phyloP scores from a whole-genome alignment of 2,329 filamentous ascomycete genomes.

The Pseudocercospora fijiensis region DNA sequence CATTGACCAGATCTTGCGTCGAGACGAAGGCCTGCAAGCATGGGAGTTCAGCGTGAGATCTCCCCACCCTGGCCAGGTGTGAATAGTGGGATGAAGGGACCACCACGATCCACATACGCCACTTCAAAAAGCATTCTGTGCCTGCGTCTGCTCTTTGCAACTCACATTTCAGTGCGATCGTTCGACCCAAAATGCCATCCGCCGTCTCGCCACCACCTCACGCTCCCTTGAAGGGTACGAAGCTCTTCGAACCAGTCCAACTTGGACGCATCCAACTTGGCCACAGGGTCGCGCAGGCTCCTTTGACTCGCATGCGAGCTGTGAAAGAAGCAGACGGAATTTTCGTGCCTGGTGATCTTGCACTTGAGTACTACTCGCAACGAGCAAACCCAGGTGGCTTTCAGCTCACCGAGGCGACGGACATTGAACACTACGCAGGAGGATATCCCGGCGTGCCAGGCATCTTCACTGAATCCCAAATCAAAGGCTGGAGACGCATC shows the following conservation, averaged over 20 bases:
- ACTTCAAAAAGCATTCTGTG: neutral
- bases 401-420: conserved; percentile 55
- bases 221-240: conserved; percentile 23
- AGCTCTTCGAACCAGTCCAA: conserved; percentile 38
- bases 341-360: conserved; percentile 44
- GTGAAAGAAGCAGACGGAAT: conserved; percentile 40
- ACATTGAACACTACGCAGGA: conserved; percentile 46
- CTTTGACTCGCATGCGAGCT: conserved; percentile 45
- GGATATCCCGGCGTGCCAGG: conserved; percentile 56
- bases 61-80: neutral
- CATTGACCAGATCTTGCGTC: no score
- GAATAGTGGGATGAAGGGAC: neutral
- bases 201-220: conserved; percentile 19
- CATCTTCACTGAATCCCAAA: conserved; percentile 56
- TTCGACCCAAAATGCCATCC: conserved; percentile 15
- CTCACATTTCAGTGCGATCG: neutral
- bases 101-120: neutral
- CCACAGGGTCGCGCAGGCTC: conserved; percentile 43
- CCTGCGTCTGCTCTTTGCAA: neutral
- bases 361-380: conserved; percentile 55
- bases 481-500: conserved; percentile 59
- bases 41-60: neutral
- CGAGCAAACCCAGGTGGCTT: conserved; percentile 51
- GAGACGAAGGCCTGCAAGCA: neutral
- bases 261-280: conserved; percentile 39